Evolutionary conservation across 768 basidiomycete species (phyloP).

Genomic region (Nidularia sp.): DNA sequence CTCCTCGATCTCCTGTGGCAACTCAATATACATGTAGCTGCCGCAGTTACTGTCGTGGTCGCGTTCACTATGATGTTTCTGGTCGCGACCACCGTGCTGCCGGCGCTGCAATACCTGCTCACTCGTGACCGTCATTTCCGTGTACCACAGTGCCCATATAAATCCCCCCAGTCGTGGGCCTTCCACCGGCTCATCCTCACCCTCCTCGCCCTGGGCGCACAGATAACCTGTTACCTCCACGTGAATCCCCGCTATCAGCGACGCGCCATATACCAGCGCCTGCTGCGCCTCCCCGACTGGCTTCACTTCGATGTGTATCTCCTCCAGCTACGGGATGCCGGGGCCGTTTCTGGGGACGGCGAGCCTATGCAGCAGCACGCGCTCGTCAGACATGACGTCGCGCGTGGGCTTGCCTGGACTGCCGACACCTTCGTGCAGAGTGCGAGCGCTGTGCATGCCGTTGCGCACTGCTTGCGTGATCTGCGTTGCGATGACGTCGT

Average conservation of each 20-base stretch:
- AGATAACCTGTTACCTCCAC: not conserved
- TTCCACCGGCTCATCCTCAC: not conserved
- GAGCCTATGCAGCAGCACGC: not conserved
- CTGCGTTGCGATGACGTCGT: not conserved
- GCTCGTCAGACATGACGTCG: not conserved
- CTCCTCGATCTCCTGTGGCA: conserved; percentile 10
- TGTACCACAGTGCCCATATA: not conserved
- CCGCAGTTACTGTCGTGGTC: conserved; percentile 1
- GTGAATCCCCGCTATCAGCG: not conserved
- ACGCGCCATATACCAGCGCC: not conserved
- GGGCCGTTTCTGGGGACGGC: not conserved
- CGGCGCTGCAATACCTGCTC: not conserved
- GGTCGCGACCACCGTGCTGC: not conserved
- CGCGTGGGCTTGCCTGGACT: not conserved
- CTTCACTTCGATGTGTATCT: not conserved
- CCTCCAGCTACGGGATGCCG: not conserved
- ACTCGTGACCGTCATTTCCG: not conserved
- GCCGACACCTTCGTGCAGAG: not conserved
- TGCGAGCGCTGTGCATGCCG: not conserved
- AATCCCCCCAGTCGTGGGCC: not conserved
- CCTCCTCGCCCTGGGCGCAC: not conserved
- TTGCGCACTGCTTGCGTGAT: not conserved
- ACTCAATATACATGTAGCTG: conserved; percentile 4
- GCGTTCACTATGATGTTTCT: conserved; percentile 7
- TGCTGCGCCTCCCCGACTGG: not conserved